phyloP scores from a whole-genome alignment of 306 rosid species.

The Malus sieversii region DNA sequence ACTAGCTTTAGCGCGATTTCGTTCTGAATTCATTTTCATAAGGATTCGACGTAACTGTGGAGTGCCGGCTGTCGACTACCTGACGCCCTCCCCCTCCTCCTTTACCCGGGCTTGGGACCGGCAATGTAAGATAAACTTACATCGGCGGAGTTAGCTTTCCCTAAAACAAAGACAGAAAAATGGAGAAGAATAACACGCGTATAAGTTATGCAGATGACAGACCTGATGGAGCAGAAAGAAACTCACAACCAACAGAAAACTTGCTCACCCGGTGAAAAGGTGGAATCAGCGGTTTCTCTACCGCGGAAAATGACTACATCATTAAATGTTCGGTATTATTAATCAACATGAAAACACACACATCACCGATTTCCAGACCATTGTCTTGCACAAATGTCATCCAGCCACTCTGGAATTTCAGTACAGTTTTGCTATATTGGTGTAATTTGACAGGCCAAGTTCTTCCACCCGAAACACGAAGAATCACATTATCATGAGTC shows the following conservation, averaged over 20 bases:
- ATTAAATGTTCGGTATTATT: not conserved
- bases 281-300: not conserved
- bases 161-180: not conserved
- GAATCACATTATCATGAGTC: not conserved
- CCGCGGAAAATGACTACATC: not conserved
- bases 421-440: too few species aligned
- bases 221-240: not conserved
- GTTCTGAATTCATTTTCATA: too few species aligned
- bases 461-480: not conserved
- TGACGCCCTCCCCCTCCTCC: too few species aligned
- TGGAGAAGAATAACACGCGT: not conserved
- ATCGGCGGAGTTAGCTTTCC: too few species aligned
- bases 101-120: too few species aligned
- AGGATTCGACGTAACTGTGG: too few species aligned
- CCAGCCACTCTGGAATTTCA: conserved; percentile 6
- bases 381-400: conserved; percentile 11
- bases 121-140: too few species aligned
- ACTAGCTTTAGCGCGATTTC: too few species aligned
- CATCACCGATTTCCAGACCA: conserved; percentile 2
- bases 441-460: not conserved
- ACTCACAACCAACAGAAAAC: too few species aligned
- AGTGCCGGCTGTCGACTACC: too few species aligned
- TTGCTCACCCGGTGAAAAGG: not conserved
- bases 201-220: not conserved
- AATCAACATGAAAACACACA: conserved; percentile 6